Evolutionary conservation across 805 yeast genomes (phyloP), one percentile per base, ranked within the genome.

Genomic region (Myxozyma udenii): DNA sequence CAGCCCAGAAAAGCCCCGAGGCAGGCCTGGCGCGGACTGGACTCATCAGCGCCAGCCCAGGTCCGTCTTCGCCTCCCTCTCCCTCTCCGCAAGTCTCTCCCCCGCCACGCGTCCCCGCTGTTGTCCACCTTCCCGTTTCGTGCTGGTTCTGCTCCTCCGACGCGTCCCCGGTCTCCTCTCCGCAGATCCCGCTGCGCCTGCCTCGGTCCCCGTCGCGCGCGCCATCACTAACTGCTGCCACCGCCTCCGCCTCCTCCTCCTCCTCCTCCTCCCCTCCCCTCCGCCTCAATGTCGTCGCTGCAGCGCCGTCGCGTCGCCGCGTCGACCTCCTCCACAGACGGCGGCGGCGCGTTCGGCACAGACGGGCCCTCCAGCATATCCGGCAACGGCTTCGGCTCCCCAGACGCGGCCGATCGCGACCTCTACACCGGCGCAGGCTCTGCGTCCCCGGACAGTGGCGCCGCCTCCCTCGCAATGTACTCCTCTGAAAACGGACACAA

Each of bases 401-500:
- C 45, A 11, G 23, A 25, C 36, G 14, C 16, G n/a, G 26, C 33
- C 3, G 35, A 23, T 12, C 25, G 24, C 21, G 16, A 11, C 22
- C 32, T 42, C 25, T 22, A 32, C 41, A 4, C 18, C 22, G n/a
- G n/a, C n/a, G n/a, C n/a, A n/a, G n/a, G n/a, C n/a, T 33, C 54
- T 19, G 38, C 54, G 3, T 21, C 18, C 3, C 44, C 46, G 12
- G 50, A 24, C 22, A 19, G 30, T 11, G 26, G 21, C 22, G 12
- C 22, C 9, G 16, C 11, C 16, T 48, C 53, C 11, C 41, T 37
- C n/a, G 18, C 53, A 24, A 24, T 41, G 12, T 41, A 7, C 21
- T 24, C 58, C 24, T 39, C 41, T 16, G 63, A 56, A n/a, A 53
- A 51, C 18, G 78, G 76, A 45, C 88, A 81, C 63, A 84, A 81